phyloP scores from a whole-genome alignment of 2,329 filamentous ascomycete genomes.

The Annulohypoxylon truncatum region DNA sequence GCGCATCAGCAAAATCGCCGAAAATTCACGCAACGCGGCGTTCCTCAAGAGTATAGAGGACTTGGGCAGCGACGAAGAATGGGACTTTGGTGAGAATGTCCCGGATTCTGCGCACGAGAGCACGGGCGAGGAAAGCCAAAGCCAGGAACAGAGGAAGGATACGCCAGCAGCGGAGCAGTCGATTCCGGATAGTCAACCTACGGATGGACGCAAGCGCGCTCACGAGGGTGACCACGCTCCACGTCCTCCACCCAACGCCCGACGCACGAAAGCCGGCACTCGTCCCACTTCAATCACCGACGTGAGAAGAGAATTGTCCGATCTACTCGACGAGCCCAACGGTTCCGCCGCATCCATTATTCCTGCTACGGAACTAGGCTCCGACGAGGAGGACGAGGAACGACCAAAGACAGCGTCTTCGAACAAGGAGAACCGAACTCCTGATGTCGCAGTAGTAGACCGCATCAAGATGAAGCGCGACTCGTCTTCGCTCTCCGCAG shows the following conservation, averaged over 20 bases:
- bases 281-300: constrained; percentile 82
- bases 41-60: constrained; percentile 94
- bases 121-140: constrained; percentile 53
- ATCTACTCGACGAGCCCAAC: constrained; percentile 79
- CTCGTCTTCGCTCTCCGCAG: constrained; percentile 41
- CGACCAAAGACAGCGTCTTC: constrained; percentile 50
- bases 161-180: constrained; percentile 50
- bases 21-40: constrained; percentile 88
- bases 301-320: constrained; percentile 84
- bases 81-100: constrained; percentile 75
- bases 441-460: constrained; percentile 69
- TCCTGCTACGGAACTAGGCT: constrained; percentile 59
- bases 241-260: constrained; percentile 68
- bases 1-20: constrained; percentile 88
- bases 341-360: constrained; percentile 59
- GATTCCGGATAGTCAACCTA: constrained; percentile 66
- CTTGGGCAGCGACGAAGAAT: constrained; percentile 77
- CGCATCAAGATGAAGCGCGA: constrained; percentile 76
- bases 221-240: constrained; percentile 49
- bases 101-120: constrained; percentile 56
- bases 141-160: constrained; percentile 46
- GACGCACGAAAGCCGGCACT: constrained; percentile 70
- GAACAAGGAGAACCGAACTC: constrained; percentile 64
- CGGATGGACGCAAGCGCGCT: constrained; percentile 52
- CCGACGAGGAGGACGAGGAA: constrained; percentile 65